A percentile compares a stretch with the other conserved stretches of the same genome.
These are phyloP conservation scores for Acorus calamus DNA, from an alignment of 106 monocot genomes.

Conservation along the genomic window DNA sequence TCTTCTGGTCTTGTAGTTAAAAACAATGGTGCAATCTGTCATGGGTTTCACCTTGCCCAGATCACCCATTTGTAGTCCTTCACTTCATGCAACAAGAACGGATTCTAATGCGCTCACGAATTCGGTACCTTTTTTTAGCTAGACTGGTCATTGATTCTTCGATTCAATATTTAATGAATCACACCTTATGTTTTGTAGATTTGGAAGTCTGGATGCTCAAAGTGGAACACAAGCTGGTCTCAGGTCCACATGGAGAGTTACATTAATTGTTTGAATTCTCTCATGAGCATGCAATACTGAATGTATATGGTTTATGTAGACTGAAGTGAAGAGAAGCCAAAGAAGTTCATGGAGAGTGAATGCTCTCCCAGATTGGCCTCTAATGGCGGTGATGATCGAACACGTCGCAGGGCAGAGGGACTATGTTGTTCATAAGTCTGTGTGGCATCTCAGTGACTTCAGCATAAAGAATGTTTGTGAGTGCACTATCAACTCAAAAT, in stretches of 20 bases:
- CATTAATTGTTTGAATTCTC: neutral
- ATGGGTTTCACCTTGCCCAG: conserved; percentile 50
- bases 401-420: conserved; percentile 52
- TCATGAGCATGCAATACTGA: neutral
- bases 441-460: conserved; percentile 79
- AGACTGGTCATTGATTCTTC: neutral
- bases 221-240: conserved; percentile 5
- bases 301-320: neutral
- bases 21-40: neutral
- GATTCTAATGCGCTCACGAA: conserved; percentile 5
- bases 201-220: neutral
- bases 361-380: conserved; percentile 64
- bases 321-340: conserved; percentile 7
- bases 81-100: conserved; percentile 15
- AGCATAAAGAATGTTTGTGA: conserved; percentile 69
- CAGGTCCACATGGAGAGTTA: conserved; percentile 1
- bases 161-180: neutral
- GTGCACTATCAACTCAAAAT: conserved; percentile 6
- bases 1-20: too few species aligned
- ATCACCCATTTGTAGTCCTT: conserved; percentile 11
- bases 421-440: conserved; percentile 59
- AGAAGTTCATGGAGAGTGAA: conserved; percentile 21
- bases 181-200: conserved; percentile 7
- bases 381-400: conserved; percentile 82
- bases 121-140: conserved; percentile 8